Base-by-base conservation (phyloP, 371 early-diverging fungal genomes). In the Mycotypha africana region DNA sequence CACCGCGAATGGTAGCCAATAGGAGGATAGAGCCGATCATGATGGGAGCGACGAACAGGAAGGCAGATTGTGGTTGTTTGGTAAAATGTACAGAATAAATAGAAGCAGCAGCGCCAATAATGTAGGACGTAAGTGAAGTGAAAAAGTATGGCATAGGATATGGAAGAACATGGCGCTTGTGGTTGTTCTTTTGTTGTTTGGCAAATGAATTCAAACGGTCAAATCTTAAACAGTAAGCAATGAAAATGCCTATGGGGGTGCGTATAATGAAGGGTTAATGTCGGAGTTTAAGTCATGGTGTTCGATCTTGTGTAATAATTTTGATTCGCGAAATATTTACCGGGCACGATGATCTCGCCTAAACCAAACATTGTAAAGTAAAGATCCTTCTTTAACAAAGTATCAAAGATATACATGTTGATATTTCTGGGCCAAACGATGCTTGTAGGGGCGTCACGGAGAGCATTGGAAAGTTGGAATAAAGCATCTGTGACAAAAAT, bases 401-500 rank as follows among this genome's bases (percentile, higher is more conserved):
- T 62, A 23, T 64, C 32, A 60, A 67, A 34, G 56, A 84, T 37
- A 8, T 53, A 45, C 19, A 76, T 65, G 20, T 49, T 41, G 37
- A 85, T 60, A 16, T 80, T 63, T 47, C 79, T 81, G 5, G 95
- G 94, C 70, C 82, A 93, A 38, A 91, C 72, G 14, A 96, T 80
- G 74, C 92, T 93, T 60, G 94, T 85, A 21, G 95, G 95, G 6
- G 88, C 86, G 55, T 93, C 89, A 11, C 20, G 2, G 65, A 95
- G 82, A 44, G 78, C 81, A 63, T 89, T 89, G 19, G 95, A 95
- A 23, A 96, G 92, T 0, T 88, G 81, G 15, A 93, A 87, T 92
- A 96, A 93, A 25, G 93, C 93, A 39, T 91, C 89, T 2, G 95
- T 93, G 19, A 93, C 93, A 74, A 95, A 96, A 48, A 95, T 92